A percentile compares a stretch with the other conserved stretches of the same genome.
phyloP scores from a whole-genome alignment of 106 monocot species.

The Amphibolis antarctica region DNA sequence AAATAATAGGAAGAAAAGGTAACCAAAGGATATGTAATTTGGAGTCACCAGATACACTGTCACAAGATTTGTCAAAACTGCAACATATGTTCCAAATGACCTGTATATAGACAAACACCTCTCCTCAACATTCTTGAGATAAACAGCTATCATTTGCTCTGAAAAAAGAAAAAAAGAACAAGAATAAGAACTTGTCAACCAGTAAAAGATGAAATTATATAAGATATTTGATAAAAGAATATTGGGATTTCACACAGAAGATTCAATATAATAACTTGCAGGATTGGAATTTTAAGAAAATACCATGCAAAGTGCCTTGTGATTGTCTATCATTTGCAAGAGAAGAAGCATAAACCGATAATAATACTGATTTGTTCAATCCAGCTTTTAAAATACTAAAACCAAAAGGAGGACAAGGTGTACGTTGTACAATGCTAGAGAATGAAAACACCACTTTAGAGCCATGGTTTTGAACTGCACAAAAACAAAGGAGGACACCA shows the following conservation, averaged over 20 bases:
- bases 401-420: slow-evolving; percentile 70
- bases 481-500: slow-evolving; percentile 66
- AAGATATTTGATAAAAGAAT: neutral
- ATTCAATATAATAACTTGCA: too few species aligned
- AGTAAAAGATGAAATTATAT: neutral
- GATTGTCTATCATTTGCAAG: slow-evolving; percentile 19
- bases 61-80: slow-evolving; percentile 76
- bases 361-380: slow-evolving; percentile 70
- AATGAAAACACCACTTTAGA: slow-evolving; percentile 77
- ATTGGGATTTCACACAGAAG: too few species aligned
- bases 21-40: slow-evolving; percentile 94
- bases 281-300: neutral
- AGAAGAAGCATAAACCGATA: slow-evolving; percentile 78
- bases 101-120: slow-evolving; percentile 70
- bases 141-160: slow-evolving; percentile 61
- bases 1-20: slow-evolving; percentile 78
- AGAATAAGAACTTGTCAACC: neutral
- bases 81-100: slow-evolving; percentile 87
- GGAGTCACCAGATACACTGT: slow-evolving; percentile 78
- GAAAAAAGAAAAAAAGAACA: slow-evolving; percentile 16
- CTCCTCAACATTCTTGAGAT: slow-evolving; percentile 70
- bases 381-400: slow-evolving; percentile 91
- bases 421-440: slow-evolving; percentile 68
- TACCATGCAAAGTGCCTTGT: slow-evolving; percentile 50
- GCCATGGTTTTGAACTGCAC: slow-evolving; percentile 94